A percentile compares a stretch with the other conserved stretches of the same genome.
Conservation (phyloP, 768 basidiomycete genomes). For the Kondoa malvinella region DNA sequence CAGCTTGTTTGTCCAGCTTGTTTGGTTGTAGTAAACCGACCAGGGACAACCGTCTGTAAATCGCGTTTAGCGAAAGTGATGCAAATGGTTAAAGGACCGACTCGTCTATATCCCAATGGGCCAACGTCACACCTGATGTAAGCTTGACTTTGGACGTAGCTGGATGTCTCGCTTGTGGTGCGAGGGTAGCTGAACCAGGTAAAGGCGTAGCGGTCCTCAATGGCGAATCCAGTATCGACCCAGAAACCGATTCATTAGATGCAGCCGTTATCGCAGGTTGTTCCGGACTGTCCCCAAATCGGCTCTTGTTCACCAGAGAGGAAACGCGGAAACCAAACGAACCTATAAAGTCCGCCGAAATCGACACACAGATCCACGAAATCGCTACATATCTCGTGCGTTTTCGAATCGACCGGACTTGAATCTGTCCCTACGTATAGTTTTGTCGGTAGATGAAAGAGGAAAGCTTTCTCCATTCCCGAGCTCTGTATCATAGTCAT, state of each 20-base stretch:
- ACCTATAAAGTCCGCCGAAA: background rate
- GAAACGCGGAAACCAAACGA: no score
- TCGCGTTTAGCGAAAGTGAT: background rate
- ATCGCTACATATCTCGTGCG: conserved; percentile 76
- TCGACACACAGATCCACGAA: conserved; percentile 57
- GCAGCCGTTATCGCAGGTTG: no score
- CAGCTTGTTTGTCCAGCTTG: conserved; percentile 54
- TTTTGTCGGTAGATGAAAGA: conserved; percentile 70
- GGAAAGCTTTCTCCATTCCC: conserved; percentile 78
- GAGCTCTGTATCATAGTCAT: conserved; percentile 69
- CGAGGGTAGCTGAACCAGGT: background rate
- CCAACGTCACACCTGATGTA: conserved; percentile 53
- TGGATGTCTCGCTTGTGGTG: background rate
- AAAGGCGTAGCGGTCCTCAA: no score
- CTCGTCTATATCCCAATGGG: conserved; percentile 63
- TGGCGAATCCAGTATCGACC: no score
- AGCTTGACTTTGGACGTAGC: conserved; percentile 17
- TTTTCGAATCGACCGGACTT: conserved; percentile 73
- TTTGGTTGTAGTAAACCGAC: conserved; percentile 55
- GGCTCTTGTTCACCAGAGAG: no score
- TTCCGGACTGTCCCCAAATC: no score
- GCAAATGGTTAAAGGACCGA: conserved; percentile 36
- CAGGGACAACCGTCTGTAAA: conserved; percentile 27
- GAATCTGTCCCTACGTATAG: conserved; percentile 87
- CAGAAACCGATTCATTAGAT: no score